Conservation (phyloP, 2,329 filamentous ascomycete genomes). For the Cadophora sp. region DNA sequence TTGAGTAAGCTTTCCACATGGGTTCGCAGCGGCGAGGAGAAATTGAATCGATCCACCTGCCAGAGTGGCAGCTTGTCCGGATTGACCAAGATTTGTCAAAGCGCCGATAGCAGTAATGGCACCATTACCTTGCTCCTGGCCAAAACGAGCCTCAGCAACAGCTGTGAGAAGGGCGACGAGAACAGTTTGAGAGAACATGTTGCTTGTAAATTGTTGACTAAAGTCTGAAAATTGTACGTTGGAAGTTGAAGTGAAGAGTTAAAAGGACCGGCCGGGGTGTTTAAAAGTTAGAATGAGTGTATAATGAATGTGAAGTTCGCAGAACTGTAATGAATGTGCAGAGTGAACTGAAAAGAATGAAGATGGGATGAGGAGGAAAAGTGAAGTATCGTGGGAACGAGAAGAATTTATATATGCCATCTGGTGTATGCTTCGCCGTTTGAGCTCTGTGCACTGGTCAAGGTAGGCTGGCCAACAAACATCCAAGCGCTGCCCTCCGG, state of each 20-base stretch:
- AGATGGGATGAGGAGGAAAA: slow-evolving; percentile 28
- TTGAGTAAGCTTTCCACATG: slow-evolving; percentile 70
- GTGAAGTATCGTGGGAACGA: slow-evolving; percentile 7
- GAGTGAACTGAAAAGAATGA: slow-evolving; percentile 30
- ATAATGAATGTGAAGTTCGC: slow-evolving; percentile 41
- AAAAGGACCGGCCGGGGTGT: slow-evolving; percentile 37
- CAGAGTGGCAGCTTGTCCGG: slow-evolving; percentile 68
- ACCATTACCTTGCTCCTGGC: slow-evolving; percentile 61
- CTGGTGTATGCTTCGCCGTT: background rate
- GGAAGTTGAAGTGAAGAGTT: slow-evolving; percentile 31
- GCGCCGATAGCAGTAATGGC: slow-evolving; percentile 61
- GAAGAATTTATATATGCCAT: slow-evolving; percentile 23
- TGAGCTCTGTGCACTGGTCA: slow-evolving; percentile 6
- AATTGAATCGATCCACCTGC: slow-evolving; percentile 66
- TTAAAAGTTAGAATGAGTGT: slow-evolving; percentile 34
- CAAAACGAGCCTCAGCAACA: slow-evolving; percentile 53
- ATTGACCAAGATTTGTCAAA: slow-evolving; percentile 59
- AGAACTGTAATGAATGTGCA: slow-evolving; percentile 41
- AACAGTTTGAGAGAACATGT: slow-evolving; percentile 39
- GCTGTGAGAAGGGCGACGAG: slow-evolving; percentile 37
- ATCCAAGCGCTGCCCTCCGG: slow-evolving; percentile 13
- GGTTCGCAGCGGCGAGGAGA: slow-evolving; percentile 68
- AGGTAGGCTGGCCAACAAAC: slow-evolving; percentile 13
- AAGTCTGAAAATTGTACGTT: slow-evolving; percentile 15
- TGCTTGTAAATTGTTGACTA: slow-evolving; percentile 15